A percentile compares a stretch with the other conserved stretches of the same genome.
Evolutionary conservation across 2,329 filamentous ascomycete species (phyloP).

Genomic region (Beauveria asiatica): DNA sequence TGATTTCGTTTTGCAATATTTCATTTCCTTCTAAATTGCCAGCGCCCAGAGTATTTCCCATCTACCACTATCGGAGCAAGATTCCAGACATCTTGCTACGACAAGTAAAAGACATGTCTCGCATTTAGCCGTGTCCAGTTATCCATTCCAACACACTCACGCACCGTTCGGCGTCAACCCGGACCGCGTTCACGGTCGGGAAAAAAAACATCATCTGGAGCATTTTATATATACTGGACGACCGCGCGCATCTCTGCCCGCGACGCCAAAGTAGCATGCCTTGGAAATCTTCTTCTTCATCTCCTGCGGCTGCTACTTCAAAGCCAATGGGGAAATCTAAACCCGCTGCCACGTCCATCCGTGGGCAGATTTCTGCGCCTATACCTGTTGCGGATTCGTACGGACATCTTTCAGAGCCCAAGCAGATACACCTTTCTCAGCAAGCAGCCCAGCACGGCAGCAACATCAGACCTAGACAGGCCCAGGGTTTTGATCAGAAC

Average conservation of each 20-base stretch:
- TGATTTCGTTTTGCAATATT: neutral
- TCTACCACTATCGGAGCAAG: neutral
- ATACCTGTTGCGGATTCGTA: conserved; percentile 43
- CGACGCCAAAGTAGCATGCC: neutral
- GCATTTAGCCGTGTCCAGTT: neutral
- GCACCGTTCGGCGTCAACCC: neutral
- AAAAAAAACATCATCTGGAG: neutral
- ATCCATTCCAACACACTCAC: conserved; percentile 1
- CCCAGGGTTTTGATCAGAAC: neutral
- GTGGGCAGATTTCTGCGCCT: conserved; percentile 53
- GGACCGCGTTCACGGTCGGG: neutral
- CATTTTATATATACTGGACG: neutral
- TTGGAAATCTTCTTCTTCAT: conserved; percentile 1
- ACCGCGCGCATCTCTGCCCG: neutral
- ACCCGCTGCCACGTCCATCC: conserved; percentile 34
- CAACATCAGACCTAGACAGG: neutral
- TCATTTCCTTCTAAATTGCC: neutral
- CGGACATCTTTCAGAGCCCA: conserved; percentile 43
- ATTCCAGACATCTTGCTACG: conserved; percentile 3
- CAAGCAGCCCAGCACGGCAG: neutral
- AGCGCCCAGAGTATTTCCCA: neutral
- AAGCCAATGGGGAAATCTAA: neutral
- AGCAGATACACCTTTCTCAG: neutral
- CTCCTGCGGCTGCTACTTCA: neutral
- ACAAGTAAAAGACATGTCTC: conserved; percentile 7